Conservation (phyloP, 73 alveolate species). For the Uronychia setigera region DNA sequence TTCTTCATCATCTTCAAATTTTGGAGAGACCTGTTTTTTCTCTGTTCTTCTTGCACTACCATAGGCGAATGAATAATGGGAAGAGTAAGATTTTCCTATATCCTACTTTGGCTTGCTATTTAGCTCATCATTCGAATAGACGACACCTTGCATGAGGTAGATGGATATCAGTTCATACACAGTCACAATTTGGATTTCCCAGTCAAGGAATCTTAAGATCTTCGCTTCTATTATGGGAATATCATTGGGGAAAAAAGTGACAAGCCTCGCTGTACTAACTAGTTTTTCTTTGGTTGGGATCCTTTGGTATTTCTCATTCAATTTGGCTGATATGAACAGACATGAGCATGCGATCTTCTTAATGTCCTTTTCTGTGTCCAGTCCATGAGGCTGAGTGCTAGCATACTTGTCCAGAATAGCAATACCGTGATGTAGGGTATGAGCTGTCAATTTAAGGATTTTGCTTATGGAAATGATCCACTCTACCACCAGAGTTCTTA, state of each 20-base stretch:
- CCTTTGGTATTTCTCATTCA: neutral
- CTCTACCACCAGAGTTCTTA: no score
- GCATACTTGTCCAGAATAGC: neutral
- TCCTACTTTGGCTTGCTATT: no score
- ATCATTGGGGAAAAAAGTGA: neutral
- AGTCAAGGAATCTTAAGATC: neutral
- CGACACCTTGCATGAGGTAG: neutral
- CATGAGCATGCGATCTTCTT: neutral
- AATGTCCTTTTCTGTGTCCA: neutral
- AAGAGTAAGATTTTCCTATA: no score
- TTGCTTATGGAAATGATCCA: neutral
- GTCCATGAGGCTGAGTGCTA: neutral
- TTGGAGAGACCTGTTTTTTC: no score
- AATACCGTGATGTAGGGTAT: neutral
- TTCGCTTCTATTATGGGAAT: neutral
- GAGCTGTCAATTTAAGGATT: neutral
- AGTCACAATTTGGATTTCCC: neutral
- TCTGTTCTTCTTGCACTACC: no score
- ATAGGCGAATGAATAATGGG: no score
- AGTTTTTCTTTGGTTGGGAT: neutral
- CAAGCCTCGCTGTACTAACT: neutral
- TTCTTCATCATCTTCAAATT: no score
- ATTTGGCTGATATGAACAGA: neutral
- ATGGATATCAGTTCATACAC: neutral
- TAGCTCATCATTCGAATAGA: neutral